These are phyloP conservation scores for Colletotrichum tropicale DNA, from an alignment of 2,329 filamentous ascomycete genomes.

Conservation along the genomic window DNA sequence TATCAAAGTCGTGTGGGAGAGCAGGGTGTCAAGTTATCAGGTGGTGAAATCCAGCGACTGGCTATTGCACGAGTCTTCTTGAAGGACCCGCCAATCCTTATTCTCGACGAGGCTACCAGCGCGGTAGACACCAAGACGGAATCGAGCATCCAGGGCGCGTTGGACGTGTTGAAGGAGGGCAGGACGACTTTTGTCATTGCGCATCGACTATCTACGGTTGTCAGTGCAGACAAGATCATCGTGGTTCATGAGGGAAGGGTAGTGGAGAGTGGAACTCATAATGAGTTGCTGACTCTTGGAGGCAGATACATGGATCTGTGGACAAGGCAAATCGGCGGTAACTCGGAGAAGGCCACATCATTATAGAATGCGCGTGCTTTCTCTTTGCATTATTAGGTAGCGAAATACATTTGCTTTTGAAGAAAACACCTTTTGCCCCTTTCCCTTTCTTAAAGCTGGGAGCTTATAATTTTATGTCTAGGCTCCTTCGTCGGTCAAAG, in stretches of 20 bases:
- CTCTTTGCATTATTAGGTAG: not conserved
- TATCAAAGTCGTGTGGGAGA: constrained; percentile 69
- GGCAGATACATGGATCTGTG: constrained; percentile 59
- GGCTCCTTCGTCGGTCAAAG: fast-evolving
- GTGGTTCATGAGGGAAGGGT: not conserved
- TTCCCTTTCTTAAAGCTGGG: not conserved
- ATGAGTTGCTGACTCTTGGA: constrained; percentile 45
- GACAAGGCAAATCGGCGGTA: constrained; percentile 44
- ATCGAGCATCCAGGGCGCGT: constrained; percentile 65
- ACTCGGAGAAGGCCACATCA: not conserved
- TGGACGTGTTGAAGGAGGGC: constrained; percentile 58
- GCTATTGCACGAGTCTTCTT: constrained; percentile 75
- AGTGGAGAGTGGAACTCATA: not conserved
- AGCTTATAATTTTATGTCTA: not conserved
- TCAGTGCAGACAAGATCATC: not conserved
- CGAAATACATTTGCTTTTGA: not conserved
- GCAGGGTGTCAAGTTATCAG: constrained; percentile 71
- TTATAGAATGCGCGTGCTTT: not conserved
- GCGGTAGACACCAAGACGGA: constrained; percentile 69
- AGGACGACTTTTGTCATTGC: constrained; percentile 11
- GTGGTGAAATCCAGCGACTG: constrained; percentile 74
- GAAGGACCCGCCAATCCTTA: constrained; percentile 66
- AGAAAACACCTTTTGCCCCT: not conserved
- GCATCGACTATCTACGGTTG: constrained; percentile 3
- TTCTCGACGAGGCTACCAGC: constrained; percentile 75